A percentile compares a stretch with the other conserved stretches of the same genome.
These are phyloP conservation scores for Gossypium anomalum DNA, from an alignment of 345 rosid species.

Conservation along the genomic window DNA sequence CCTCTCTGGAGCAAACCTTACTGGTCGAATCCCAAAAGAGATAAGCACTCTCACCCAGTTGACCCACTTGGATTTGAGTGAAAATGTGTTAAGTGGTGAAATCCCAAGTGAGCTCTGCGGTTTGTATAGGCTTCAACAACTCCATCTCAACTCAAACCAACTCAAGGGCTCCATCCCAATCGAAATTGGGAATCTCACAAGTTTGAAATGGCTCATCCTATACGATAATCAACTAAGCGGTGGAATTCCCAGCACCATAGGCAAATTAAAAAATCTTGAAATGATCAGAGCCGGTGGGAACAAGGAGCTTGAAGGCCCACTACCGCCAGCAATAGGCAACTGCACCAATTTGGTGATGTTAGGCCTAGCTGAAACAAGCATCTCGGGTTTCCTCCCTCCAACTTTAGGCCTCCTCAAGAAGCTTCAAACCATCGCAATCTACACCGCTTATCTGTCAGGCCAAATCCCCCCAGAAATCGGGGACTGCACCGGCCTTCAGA, in stretches of 20 bases:
- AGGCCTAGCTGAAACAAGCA: constrained; percentile 86
- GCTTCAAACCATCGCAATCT: constrained; percentile 68
- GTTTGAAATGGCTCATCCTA: constrained; percentile 43
- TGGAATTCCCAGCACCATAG: constrained; percentile 53
- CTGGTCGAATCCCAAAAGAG: constrained; percentile 57
- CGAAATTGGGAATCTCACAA: constrained; percentile 54
- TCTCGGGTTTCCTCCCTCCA: constrained; percentile 78
- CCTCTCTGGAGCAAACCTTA: constrained; percentile 56
- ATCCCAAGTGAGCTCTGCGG: constrained; percentile 61
- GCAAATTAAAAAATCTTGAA: constrained; percentile 48
- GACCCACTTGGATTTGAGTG: constrained; percentile 53
- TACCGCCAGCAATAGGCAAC: constrained; percentile 71
- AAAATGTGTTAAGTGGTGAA: constrained; percentile 60
- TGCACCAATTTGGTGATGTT: constrained; percentile 51
- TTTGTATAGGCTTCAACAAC: constrained; percentile 47
- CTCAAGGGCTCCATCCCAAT: constrained; percentile 59
- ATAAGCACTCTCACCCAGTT: constrained; percentile 37
- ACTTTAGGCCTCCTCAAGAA: constrained; percentile 57
- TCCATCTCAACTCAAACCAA: constrained; percentile 57
- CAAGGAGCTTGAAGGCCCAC: constrained; percentile 62
- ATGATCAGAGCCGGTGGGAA: constrained; percentile 83
- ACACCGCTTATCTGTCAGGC: constrained; percentile 69
- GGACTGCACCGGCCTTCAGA: constrained; percentile 58
- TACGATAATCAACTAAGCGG: constrained; percentile 74
- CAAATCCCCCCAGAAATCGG: constrained; percentile 67